Base-by-base conservation (phyloP, 345 rosid species). In the Syzygium oleosum region DNA sequence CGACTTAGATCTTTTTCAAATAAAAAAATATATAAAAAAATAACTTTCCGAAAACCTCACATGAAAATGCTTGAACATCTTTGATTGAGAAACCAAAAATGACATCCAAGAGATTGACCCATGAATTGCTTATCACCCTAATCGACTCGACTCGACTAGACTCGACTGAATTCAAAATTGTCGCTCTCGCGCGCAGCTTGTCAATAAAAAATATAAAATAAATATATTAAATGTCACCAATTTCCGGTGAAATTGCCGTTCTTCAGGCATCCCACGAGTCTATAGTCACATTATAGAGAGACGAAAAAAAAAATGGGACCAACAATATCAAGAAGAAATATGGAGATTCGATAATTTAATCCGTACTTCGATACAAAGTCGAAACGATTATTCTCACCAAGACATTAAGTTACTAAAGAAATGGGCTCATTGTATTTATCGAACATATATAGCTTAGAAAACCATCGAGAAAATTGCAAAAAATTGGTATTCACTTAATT, bases 361-460 rank as follows among this genome's bases (percentile, higher is more conserved):
- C 0, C 4, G 3, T 34, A 9, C 43, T 34, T 34, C 10, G 6
- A 31, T 14, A 17, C 21, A 31, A 2, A 4, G 12, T 65, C 1
- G 3, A 5, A 5, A 17, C 5, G 25, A 2, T 31, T 65, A 13
- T 29, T 2, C 29, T 63, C 34, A 31, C 2, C 0, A 4, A 65
- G 3, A 29, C 7, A 63, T 29, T 63, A 27, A 63, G 1, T 59
- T 27, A 59, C 46, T 27, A 6, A 59, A 59, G 29, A n/a, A n/a
- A 14, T 63, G 22, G 41, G 43, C 16, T 63, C 17, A 63, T 29
- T 29, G 41, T 15, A 63, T 6, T 63, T 65, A 31, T 65, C 11
- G 3, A 31, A 31, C 22, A 2, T 16, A 9, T 8, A 9, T 8
- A 65, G 31, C 22, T 34, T 17, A 1, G 1, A 17, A 65, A 68